Conservation (phyloP, 768 basidiomycete genomes). For the Leucosporidium yakuticum region DNA sequence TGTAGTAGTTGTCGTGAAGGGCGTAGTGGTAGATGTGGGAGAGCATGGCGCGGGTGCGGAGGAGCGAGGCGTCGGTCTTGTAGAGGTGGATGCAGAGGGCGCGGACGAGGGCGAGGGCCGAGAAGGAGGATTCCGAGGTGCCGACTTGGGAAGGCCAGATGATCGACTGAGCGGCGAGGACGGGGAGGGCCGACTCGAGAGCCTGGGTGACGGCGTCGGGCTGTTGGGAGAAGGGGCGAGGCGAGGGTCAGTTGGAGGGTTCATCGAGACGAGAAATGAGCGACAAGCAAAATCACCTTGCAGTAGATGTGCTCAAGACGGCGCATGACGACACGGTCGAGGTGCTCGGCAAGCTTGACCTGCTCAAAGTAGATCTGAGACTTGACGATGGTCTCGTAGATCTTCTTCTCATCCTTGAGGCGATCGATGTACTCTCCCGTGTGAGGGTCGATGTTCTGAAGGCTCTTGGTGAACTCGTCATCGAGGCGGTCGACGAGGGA, state of each 20-base stretch:
- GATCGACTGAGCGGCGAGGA: slow-evolving; percentile 47
- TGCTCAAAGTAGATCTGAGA: slow-evolving; percentile 87
- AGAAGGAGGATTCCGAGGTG: slow-evolving; percentile 50
- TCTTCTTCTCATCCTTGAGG: slow-evolving; percentile 86
- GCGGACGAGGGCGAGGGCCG: slow-evolving; percentile 61
- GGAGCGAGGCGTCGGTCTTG: slow-evolving; percentile 78
- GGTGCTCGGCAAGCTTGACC: slow-evolving; percentile 65
- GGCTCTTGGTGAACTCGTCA: slow-evolving; percentile 93
- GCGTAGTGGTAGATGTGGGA: slow-evolving; percentile 97
- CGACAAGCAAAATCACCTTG: slow-evolving; percentile 56
- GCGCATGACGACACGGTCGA: slow-evolving; percentile 85
- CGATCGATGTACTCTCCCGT: slow-evolving; percentile 98
- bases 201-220: slow-evolving; percentile 88
- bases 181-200: slow-evolving; percentile 65
- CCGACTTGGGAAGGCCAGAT: slow-evolving; percentile 58
- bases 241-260: neutral
- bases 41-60: slow-evolving; percentile 94
- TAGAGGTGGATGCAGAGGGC: slow-evolving; percentile 86
- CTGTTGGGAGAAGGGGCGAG: slow-evolving; percentile 46
- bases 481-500: slow-evolving; percentile 93
- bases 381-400: slow-evolving; percentile 88
- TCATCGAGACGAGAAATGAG: slow-evolving; percentile 7
- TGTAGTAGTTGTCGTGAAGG: slow-evolving; percentile 91
- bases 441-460: slow-evolving; percentile 98
- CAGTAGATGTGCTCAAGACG: slow-evolving; percentile 96